These are phyloP conservation scores for Tuber magnatum DNA, from an alignment of 495 filamentous ascomycete species.

Conservation along the genomic window DNA sequence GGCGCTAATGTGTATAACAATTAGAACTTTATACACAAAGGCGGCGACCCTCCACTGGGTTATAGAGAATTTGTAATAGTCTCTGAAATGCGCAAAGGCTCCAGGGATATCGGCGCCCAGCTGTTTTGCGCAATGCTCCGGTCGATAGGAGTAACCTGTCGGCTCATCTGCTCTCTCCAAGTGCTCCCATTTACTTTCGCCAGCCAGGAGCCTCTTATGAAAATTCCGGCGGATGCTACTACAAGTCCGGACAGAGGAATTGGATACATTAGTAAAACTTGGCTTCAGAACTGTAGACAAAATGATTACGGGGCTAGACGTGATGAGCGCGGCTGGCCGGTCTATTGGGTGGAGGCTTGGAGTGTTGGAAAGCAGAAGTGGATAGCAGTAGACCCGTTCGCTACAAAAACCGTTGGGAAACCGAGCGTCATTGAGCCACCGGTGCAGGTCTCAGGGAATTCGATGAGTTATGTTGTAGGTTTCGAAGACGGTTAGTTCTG, in stretches of 20 bases:
- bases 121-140: constrained; percentile 82
- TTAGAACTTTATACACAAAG: constrained; percentile 17
- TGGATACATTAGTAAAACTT: background rate
- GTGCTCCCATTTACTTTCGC: constrained; percentile 62
- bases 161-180: constrained; percentile 89
- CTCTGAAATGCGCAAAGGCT: constrained; percentile 60
- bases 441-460: constrained; percentile 60
- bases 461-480: constrained; percentile 72
- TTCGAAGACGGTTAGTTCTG: constrained; percentile 55
- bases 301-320: background rate
- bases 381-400: constrained; percentile 78
- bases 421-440: constrained; percentile 71
- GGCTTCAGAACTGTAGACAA: background rate
- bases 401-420: constrained; percentile 67
- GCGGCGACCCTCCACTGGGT: constrained; percentile 45
- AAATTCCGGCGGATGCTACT: background rate
- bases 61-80: constrained; percentile 63
- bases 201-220: background rate
- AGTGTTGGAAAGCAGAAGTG: constrained; percentile 79
- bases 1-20: constrained; percentile 5
- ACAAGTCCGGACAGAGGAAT: background rate
- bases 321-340: constrained; percentile 50
- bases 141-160: constrained; percentile 66
- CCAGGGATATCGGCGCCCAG: constrained; percentile 82
- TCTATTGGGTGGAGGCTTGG: constrained; percentile 92